Evolutionary conservation across 768 basidiomycete species (phyloP), one percentile per base, ranked within the genome.

Genomic region (Termitomyces titanicus): DNA sequence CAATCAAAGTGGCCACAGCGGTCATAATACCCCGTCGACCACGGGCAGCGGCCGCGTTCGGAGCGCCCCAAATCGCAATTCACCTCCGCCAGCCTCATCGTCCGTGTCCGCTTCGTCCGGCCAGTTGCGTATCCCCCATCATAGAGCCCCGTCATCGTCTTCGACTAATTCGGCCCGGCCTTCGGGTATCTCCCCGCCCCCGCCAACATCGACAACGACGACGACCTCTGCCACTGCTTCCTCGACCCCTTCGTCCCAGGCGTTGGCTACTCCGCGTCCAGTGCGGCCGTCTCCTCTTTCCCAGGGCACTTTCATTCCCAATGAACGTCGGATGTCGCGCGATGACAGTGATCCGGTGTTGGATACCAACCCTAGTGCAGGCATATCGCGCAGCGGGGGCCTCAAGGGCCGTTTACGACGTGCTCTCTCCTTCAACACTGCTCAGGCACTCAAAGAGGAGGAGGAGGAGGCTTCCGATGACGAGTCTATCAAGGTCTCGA

Each of bases 321-420:
- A 82, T 3, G 88, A 90, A 68, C 83, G 86, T 63, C 83, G 89
- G 50, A 87, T 88, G 81, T 89, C 89, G 20, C 80, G 81, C 56
- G 86, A 89, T 69, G 88, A 90, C 63, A 86, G 82, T 54, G 86
- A 89, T 70, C 74, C 88, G 27, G 78, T 85, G 73, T 69, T 77
- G 6, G 79, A 81, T 61, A 62, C 74, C 40, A 64, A 68, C 13
- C 73, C 72, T 8, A 66, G 67, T 37, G 65, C 72, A 25, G 63
- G 61, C 52, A 76, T 77, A 63, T 68, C 76, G 42, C 81, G 86
- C 53, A 78, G 79, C 54, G 79, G 82, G 13, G 92, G 92, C 0
- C 76, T 95, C 60, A 94, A 92, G 67, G 85, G 83, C 61, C 82
- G 84, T 54, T 75, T 93, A 38, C 83, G 88, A 39, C 83, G 89